These are phyloP conservation scores for Russula virescens DNA, from an alignment of 768 basidiomycete genomes.

Conservation along the genomic window DNA sequence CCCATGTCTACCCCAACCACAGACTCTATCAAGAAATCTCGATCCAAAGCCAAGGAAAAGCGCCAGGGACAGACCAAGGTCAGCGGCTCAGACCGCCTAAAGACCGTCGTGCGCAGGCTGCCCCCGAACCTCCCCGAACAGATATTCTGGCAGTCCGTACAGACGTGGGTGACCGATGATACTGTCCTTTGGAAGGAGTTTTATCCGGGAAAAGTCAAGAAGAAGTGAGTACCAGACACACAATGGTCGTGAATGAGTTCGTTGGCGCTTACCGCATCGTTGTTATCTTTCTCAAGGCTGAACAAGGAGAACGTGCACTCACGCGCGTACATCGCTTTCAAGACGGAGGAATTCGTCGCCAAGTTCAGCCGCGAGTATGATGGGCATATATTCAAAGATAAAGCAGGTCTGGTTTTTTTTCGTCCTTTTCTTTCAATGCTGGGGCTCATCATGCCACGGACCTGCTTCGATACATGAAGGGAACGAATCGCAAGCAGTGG, in stretches of 20 bases:
- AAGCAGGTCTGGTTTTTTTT: conserved; percentile 56
- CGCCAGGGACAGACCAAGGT: conserved; percentile 27
- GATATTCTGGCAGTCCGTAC: conserved; percentile 90
- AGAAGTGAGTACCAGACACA: conserved; percentile 43
- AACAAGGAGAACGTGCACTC: conserved; percentile 84
- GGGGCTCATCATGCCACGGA: neutral
- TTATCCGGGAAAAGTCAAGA: conserved; percentile 62
- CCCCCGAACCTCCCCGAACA: conserved; percentile 91
- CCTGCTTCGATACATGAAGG: conserved; percentile 41
- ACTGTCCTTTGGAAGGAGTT: conserved; percentile 62
- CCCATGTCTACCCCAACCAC: conserved; percentile 19
- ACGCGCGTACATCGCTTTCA: conserved; percentile 90
- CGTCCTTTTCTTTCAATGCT: neutral
- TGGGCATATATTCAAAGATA: conserved; percentile 88
- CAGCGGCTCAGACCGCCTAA: conserved; percentile 55
- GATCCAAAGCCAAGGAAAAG: conserved; percentile 31
- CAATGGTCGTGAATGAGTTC: neutral
- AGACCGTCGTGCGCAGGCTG: conserved; percentile 80
- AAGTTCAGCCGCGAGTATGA: conserved; percentile 81
- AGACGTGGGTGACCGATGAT: conserved; percentile 76
- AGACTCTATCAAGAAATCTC: conserved; percentile 24
- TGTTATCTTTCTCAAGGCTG: conserved; percentile 38
- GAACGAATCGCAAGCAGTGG: conserved; percentile 79
- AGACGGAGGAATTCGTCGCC: conserved; percentile 62
- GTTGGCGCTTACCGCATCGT: neutral